Base-by-base conservation (phyloP, 345 rosid genomes). In the Stellera chamaejasme region DNA sequence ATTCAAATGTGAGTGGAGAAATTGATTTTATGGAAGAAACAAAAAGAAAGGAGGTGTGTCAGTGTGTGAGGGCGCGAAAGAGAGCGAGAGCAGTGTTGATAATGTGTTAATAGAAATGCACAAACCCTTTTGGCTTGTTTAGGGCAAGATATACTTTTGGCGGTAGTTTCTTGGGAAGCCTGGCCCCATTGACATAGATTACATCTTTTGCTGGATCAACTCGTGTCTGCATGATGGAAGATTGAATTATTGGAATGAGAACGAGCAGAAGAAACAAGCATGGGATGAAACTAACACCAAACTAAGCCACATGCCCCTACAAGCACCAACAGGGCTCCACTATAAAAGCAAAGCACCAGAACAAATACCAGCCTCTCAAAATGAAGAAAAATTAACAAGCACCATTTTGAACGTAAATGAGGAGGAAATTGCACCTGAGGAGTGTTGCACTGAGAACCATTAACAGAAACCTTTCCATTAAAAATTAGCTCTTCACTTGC, bases 51-150 rank as follows among this genome's bases (percentile, higher is more conserved):
- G 39, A 50, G 45, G 43, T 52, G 45, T 28, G 39, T 61, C 12
- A 13, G 48, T 44, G 13, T 19, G 13, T 28, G 49, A 19, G n/a
- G n/a, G 23, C 23, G 1, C 23, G 23, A 0, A 19, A 19, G 23
- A 19, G 23, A 19, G 23, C 23, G 23, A 19, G 23, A 19, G 23
- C 23, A 19, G 23, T 19, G 23, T 19, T 19, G 23, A 19, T 19
- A 19, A 19, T 19, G 23, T 19, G 23, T 19, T 19, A 19, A 19
- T 19, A 32, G 9, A 1, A 32, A 32, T 32, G 39, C 39, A 69
- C 98, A 10, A 58, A 92, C 98, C 98, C 97, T 79, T 92, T 92
- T 14, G 98, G 97, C 79, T 92, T 92, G 82, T 92, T 86, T n/a
- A 88, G 73, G 15, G 96, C 93, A 68, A 92, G 66, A 71, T 86